Evolutionary conservation across 2,329 filamentous ascomycete species (phyloP), one percentile per base, ranked within the genome.

Genomic region (Fonsecaea nubica): DNA sequence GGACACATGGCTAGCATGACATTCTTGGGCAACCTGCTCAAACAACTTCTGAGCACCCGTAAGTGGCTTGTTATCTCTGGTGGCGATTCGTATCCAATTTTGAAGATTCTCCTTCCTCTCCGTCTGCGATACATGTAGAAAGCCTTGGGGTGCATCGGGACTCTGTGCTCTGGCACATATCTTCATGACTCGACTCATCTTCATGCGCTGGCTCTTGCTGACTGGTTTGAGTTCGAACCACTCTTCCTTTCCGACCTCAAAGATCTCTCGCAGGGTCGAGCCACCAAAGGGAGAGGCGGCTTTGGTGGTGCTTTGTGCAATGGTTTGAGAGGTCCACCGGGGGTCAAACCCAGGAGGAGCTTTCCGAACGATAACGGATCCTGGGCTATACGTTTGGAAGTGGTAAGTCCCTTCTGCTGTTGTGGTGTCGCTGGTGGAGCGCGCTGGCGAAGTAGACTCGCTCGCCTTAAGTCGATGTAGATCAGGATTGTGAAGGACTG

Each of bases 401-500:
- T 21, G 13, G 53, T 15, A 30, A 15, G 52, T 15, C 52, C 61
- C 55, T 32, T 65, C 64, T 4, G 60, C 45, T 25, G 42, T 58
- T 55, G 57, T 45, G 36, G 36, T 42, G n/a, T 21, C 59, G 35
- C 40, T 45, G 38, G n/a, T 48, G 13, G 63, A 53, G 3, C 40
- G 42, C 18, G 33, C 32, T 30, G 58, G 61, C 36, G 59, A 58
- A 30, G 40, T 32, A 15, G 32, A 40, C 32, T 63, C 64, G 33
- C 52, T 61, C 5, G 42, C 21, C 48, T 62, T 69, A 10, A 59
- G 48, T 25, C 63, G 65, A 54, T 71, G 64, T 35, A 70, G 30
- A 30, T 72, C 67, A 30, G 70, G 71, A 50, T 70, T 72, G 33
- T 68, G 67, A 32, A 73, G 56, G 40, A 72, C 71, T 8, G 70